Conservation (phyloP, 2,329 filamentous ascomycete genomes). For the Myriosclerotinia curreyana region DNA sequence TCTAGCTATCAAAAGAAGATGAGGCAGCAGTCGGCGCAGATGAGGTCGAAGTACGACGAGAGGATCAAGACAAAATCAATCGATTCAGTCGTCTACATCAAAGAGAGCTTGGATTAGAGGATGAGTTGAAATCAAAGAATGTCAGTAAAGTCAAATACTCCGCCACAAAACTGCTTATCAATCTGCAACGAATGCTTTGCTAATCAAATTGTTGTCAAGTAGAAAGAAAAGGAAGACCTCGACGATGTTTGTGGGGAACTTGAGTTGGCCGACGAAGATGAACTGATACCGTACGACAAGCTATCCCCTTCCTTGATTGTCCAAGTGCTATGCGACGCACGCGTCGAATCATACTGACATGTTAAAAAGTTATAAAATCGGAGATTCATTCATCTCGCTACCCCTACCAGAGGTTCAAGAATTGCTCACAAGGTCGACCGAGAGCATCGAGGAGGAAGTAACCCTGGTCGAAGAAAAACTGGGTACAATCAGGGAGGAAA, state of each 20-base stretch:
- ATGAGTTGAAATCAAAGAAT: constrained; percentile 75
- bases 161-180: neutral
- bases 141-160: constrained; percentile 48
- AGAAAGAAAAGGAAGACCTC: constrained; percentile 99
- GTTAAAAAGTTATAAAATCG: constrained; percentile 87
- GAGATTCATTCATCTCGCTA: constrained; percentile 90
- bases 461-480: constrained; percentile 73
- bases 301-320: neutral
- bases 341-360: constrained; percentile 19
- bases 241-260: constrained; percentile 89
- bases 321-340: neutral
- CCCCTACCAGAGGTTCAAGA: constrained; percentile 82
- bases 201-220: constrained; percentile 23
- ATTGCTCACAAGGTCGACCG: constrained; percentile 69
- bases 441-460: constrained; percentile 74
- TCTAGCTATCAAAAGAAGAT: constrained; percentile 84
- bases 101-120: constrained; percentile 73
- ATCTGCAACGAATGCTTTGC: constrained; percentile 24
- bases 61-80: constrained; percentile 99
- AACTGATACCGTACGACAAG: constrained; percentile 72
- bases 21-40: constrained; percentile 70
- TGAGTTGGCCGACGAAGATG: constrained; percentile 93
- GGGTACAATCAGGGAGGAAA: constrained; percentile 72
- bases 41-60: constrained; percentile 89
- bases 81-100: constrained; percentile 93